These are phyloP conservation scores for Cyberlindnera maclurae DNA, from an alignment of 805 yeast genomes.

Conservation along the genomic window DNA sequence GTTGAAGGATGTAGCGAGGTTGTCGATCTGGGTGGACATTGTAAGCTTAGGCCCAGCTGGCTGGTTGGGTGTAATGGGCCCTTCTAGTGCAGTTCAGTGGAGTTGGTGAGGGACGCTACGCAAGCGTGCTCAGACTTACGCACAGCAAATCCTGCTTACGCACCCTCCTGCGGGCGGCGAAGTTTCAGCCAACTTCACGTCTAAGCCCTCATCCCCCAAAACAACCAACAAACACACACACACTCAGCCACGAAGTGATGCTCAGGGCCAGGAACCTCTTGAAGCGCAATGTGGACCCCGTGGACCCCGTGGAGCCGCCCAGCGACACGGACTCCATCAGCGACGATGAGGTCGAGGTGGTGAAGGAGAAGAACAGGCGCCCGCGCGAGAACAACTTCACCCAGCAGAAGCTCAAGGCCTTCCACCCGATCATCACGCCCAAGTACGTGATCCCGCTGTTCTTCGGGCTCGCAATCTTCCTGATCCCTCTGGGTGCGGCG, in stretches of 20 bases:
- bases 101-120: neutral
- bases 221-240: neutral
- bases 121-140: neutral
- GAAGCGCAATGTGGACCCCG: conserved; percentile 11
- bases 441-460: conserved; percentile 80
- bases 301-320: conserved; percentile 5
- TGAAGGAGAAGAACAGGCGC: conserved; percentile 45
- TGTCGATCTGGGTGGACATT: neutral
- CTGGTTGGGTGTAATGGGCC: too few relatives aligned
- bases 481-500: conserved; percentile 87
- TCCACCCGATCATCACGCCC: conserved; percentile 84
- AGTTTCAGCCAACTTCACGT: too few relatives aligned
- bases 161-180: too few relatives aligned
- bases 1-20: conserved; percentile 1
- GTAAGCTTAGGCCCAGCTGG: too few relatives aligned
- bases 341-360: conserved; percentile 30
- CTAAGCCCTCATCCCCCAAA: neutral
- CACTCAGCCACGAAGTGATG: conserved; percentile 8
- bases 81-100: too few relatives aligned
- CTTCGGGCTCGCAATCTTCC: conserved; percentile 64
- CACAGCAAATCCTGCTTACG: neutral
- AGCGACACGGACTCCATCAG: conserved; percentile 40
- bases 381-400: conserved; percentile 73
- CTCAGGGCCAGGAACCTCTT: conserved; percentile 23
- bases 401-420: conserved; percentile 52